Conservation (phyloP, 1,139 yeast species). For the Saccharomyces hybrid region DNA sequence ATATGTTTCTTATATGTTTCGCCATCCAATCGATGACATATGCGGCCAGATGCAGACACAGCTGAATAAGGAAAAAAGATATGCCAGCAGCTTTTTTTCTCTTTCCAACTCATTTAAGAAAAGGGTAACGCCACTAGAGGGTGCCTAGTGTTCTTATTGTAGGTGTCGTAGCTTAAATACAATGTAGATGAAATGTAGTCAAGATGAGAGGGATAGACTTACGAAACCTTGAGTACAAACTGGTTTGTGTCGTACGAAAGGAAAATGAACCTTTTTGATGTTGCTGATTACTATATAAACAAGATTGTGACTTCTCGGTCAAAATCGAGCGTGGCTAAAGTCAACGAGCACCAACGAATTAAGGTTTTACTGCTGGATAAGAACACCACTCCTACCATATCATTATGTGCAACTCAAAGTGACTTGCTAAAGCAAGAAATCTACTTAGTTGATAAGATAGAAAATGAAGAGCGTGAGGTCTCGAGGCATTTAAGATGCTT, state of each 20-base stretch:
- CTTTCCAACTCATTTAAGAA: not conserved
- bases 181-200: not conserved
- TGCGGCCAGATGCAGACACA: not conserved
- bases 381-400: constrained; percentile 72
- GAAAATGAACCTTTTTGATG: constrained; percentile 46
- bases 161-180: not conserved
- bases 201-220: not conserved
- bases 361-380: constrained; percentile 73
- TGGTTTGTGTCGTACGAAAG: not conserved
- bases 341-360: constrained; percentile 41
- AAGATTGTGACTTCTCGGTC: constrained; percentile 37
- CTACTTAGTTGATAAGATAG: constrained; percentile 65
- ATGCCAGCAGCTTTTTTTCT: not conserved
- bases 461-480: constrained; percentile 57
- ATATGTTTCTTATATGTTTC: not conserved
- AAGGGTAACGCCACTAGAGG: not conserved
- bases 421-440: constrained; percentile 74
- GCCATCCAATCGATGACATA: not conserved
- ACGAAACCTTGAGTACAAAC: not conserved
- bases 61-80: not conserved
- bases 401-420: constrained; percentile 83
- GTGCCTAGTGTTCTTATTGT: not conserved
- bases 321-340: constrained; percentile 16
- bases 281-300: constrained; percentile 44
- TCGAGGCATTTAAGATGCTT: constrained; percentile 81